phyloP scores from a whole-genome alignment of 176 grass and related monocot genomes.

The Miscanthus lutarioriparius region DNA sequence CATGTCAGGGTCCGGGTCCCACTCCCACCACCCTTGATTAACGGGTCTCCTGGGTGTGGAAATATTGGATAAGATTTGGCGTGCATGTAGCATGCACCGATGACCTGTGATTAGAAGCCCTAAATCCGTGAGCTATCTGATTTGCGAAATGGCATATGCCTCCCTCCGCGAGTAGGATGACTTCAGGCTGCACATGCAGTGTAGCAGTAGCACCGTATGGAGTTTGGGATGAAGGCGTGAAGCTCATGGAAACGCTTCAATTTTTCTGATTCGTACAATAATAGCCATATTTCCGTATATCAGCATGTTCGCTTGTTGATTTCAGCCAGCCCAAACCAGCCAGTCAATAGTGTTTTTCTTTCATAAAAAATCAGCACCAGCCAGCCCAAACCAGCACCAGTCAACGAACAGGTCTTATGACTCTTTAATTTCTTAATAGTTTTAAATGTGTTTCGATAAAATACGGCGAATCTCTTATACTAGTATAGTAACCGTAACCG shows the following conservation, averaged over 20 bases:
- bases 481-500: background rate
- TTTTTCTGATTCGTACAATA: background rate
- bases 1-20: slow-evolving; percentile 4
- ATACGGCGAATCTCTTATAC: background rate
- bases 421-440: background rate
- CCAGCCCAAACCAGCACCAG: too few species aligned
- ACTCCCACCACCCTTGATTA: background rate
- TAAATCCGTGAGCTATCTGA: slow-evolving; percentile 16
- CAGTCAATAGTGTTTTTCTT: too few species aligned
- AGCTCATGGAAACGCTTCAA: background rate
- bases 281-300: background rate
- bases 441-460: background rate
- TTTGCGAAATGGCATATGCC: slow-evolving; percentile 11
- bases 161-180: background rate
- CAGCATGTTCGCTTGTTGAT: too few species aligned
- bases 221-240: too few species aligned
- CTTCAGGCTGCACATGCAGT: background rate
- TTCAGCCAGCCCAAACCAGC: too few species aligned
- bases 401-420: too few species aligned
- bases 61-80: background rate
- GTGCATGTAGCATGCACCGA: slow-evolving; percentile 29
- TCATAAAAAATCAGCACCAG: too few species aligned
- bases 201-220: background rate
- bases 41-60: background rate
- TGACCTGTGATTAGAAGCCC: slow-evolving; percentile 15